Base-by-base conservation (phyloP, 306 rosid genomes). In the Trifolium fragiferum region DNA sequence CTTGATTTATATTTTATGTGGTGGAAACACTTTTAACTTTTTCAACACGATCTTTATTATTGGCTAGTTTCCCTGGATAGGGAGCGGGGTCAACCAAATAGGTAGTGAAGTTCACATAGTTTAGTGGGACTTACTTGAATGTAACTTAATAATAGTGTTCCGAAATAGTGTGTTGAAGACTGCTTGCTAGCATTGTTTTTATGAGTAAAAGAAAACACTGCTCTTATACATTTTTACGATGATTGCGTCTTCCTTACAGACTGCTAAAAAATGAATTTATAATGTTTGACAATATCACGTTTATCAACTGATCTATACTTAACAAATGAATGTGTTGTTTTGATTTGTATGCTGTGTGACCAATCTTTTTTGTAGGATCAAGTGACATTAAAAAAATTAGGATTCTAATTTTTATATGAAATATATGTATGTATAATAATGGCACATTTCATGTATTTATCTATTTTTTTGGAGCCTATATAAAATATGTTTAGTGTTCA, bases 391-490 rank as follows among this genome's bases (percentile, higher is more conserved):
- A 21, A 38, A 47, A 68, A 68, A 19, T 72, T 61, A 80, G 69
- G 72, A 68, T 74, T 80, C 18, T 38, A 80, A 71, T 37, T 64
- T 68, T 40, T 57, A 63, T 38, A 11, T 63, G 77, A 51, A 41
- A 74, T 80, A 40, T 49, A 68, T 50, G 3, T 25, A 23, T 23
- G 2, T 23, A 23, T 23, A 23, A 1, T 25, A 50, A 38, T 74
- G 46, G 2, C n/a, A 58, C 7, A 58, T 46, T 61, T 23, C 60
- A n/a, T 53, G 35, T 33, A 30, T 62, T 58, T 55, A 30, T 40
- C 1, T 30, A 25, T 27, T 46, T 66, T 67, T 23, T 46, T 2
- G 6, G 25, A 59, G 50, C 49, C 59, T 68, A 25, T 14, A 67
- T 66, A 18, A 38, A 46, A 61, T 32, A 61, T 32, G 19, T 79